Evolutionary conservation across 225 moss, liverwort and hornwort genomes (phyloP), one percentile per base, ranked within the genome.

Genomic region (Pleurozium schreberi): DNA sequence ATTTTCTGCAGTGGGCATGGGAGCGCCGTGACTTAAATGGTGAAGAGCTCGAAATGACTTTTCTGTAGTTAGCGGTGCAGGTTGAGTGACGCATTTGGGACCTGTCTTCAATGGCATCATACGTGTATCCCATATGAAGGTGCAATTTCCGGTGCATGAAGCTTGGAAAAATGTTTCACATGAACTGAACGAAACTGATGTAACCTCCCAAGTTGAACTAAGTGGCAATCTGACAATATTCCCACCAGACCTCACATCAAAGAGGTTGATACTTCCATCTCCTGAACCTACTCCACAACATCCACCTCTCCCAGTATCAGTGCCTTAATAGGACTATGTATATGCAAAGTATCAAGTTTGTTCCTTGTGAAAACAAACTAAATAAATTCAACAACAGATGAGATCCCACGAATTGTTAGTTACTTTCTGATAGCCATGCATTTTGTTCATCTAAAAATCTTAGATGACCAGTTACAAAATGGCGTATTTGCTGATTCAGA

Each of bases 1-100:
- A 88, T 98, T 98, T 77, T 95, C 94, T 84, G 96, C 94, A 11
- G 98, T 96, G 36, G 98, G 98, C 98, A 97, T 98, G 49, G 98
- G 97, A 88, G 92, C 85, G 31, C 98, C 98, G 80, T 98, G 97
- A 75, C 96, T 98, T 45, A 98, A 92, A 88, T 93, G 95, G 83
- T 98, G 98, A 50, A 98, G 95, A 75, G 96, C 96, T 92, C 95
- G 92, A 87, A 94, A 93, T 52, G 92, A 90, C 84, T 88, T 92
- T 38, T 89, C 89, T 82, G 95, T 92, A 81, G 94, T 87, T 65
- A 93, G 88, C 60, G 90, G 86, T 49, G 95, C 87, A 58, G 96
- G 96, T 61, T 89, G 89, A 40, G 93, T 93, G 75, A 59, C 88
- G 73, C 95, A 91, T 92, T 85, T 95, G 78, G 88, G 91, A 30